Conservation (phyloP, 2,329 filamentous ascomycete species). For the Scedosporium boydii region DNA sequence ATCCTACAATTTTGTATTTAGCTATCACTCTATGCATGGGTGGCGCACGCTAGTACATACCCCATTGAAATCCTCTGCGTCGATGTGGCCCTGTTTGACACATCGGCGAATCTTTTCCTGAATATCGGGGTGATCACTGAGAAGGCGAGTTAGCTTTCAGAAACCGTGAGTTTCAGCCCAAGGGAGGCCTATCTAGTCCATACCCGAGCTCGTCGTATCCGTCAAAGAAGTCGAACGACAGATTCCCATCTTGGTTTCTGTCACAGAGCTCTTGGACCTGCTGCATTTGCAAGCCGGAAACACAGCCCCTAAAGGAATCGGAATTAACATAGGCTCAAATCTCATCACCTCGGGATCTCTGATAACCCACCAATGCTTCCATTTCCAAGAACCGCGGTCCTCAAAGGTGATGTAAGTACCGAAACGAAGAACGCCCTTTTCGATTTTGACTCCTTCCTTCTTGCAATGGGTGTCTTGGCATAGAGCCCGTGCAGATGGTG, state of each 20-base stretch:
- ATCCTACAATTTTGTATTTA: constrained; percentile 43
- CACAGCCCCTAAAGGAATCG: constrained; percentile 61
- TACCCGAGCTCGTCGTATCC: constrained; percentile 67
- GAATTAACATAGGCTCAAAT: neutral
- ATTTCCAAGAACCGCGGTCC: constrained; percentile 57
- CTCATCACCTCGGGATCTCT: neutral
- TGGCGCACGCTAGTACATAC: constrained; percentile 40
- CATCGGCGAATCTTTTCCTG: constrained; percentile 67
- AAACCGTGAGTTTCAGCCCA: neutral
- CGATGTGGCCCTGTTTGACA: constrained; percentile 69
- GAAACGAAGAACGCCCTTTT: constrained; percentile 69
- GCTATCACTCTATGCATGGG: neutral
- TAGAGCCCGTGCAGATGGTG: constrained; percentile 60
- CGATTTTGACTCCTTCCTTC: constrained; percentile 57
- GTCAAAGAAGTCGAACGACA: constrained; percentile 61
- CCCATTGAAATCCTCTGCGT: constrained; percentile 78
- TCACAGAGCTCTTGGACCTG: constrained; percentile 52
- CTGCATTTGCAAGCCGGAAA: constrained; percentile 64
- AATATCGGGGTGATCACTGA: constrained; percentile 42
- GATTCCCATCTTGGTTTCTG: constrained; percentile 31
- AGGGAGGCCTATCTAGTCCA: constrained; percentile 14
- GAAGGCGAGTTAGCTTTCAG: neutral
- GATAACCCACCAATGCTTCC: constrained; percentile 74
- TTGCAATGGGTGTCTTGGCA: constrained; percentile 72
- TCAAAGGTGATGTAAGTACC: constrained; percentile 61